Conservation (phyloP, 1,284 basidiomycete genomes). For the Marasmius sp. region DNA sequence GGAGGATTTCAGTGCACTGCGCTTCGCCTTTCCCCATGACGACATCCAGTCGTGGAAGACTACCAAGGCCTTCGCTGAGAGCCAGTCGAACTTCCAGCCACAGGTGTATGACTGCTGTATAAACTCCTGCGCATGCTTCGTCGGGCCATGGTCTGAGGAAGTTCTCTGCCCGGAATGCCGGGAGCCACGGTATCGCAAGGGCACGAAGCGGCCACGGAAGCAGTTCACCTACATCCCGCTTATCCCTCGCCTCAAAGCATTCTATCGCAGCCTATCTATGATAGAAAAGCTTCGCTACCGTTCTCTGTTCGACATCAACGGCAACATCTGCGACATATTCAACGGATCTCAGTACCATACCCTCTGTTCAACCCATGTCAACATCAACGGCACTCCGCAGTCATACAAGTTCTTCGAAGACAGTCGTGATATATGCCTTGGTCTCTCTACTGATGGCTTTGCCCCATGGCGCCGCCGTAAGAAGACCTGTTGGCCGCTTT, state of each 20-base stretch:
- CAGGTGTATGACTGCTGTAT: neutral
- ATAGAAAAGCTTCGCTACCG: conserved; percentile 5
- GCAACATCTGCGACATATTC: neutral
- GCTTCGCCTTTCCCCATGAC: too few species aligned
- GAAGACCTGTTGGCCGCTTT: conserved; percentile 32
- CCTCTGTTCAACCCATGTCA: conserved; percentile 2
- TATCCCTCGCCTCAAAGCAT: neutral
- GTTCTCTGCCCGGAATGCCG: neutral
- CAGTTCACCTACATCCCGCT: neutral
- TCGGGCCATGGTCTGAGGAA: neutral
- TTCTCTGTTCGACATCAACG: neutral
- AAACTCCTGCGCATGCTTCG: neutral
- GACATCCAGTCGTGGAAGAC: too few species aligned
- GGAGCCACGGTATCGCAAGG: neutral
- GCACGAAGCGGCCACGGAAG: neutral
- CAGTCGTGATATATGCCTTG: conserved; percentile 21
- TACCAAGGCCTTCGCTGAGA: too few species aligned
- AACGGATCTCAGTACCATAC: conserved; percentile 9
- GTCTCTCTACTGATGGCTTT: conserved; percentile 22
- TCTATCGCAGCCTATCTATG: neutral
- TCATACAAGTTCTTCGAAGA: conserved; percentile 3
- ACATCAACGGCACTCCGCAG: neutral
- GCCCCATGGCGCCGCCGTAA: conserved; percentile 24
- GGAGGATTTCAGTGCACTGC: too few species aligned
- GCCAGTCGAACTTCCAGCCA: neutral